These are phyloP conservation scores for Aspergillus oerlinghausenensis DNA, from an alignment of 2,329 filamentous ascomycete genomes.

Conservation along the genomic window DNA sequence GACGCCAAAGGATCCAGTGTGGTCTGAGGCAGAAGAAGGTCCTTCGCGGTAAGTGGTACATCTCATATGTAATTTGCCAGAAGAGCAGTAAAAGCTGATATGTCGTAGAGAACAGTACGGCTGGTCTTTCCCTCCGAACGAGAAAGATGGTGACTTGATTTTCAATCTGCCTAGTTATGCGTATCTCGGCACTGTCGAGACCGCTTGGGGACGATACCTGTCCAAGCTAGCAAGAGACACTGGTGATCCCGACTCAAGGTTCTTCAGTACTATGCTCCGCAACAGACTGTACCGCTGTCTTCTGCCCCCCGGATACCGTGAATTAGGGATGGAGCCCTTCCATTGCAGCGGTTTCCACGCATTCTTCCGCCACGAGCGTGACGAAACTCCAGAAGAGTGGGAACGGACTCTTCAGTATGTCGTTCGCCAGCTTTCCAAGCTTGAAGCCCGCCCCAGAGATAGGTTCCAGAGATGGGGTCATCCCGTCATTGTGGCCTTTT, in stretches of 20 bases:
- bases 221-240: not conserved
- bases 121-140: not conserved
- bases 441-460: not conserved
- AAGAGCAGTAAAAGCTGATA: not conserved
- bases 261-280: not conserved
- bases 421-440: conserved; percentile 1
- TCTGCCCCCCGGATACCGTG: conserved; percentile 8
- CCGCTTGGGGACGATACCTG: conserved; percentile 11
- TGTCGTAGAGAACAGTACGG: not conserved
- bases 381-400: conserved; percentile 14
- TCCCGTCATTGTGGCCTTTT: conserved; percentile 13
- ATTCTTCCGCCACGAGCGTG: conserved; percentile 6
- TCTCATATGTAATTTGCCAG: not conserved
- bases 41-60: conserved; percentile 1
- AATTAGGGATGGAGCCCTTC: conserved; percentile 4
- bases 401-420: conserved; percentile 5
- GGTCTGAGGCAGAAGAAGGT: not conserved
- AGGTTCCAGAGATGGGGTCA: not conserved
- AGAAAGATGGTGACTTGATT: not conserved
- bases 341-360: conserved; percentile 7
- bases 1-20: not conserved
- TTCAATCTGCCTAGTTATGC: conserved; percentile 7
- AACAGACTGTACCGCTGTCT: conserved; percentile 5
- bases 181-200: conserved; percentile 10
- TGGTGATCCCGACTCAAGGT: not conserved